Evolutionary conservation across 441 rosid species (phyloP), one percentile per base, ranked within the genome.

Genomic region (Arabidopsis lyrata): DNA sequence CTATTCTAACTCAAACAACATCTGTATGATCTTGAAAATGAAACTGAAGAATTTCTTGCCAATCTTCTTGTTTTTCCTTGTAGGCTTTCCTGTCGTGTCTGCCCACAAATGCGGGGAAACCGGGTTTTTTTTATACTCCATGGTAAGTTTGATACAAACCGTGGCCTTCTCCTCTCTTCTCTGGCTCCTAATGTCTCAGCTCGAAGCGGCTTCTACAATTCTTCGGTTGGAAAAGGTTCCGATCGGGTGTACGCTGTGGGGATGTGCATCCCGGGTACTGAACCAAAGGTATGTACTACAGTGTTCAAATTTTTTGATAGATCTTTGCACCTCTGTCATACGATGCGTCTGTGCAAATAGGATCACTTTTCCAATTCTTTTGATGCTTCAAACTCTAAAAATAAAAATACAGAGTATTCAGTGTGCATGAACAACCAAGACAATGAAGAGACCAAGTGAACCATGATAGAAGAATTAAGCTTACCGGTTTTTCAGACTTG

Each of bases 241-340:
- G 12, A 67, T 22, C 20, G 1, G 3, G 82, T 76, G 9, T 45
- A 76, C 32, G 80, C 77, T 2, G 4, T 55, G 8, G 80, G 70
- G 15, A 65, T 45, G 36, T 87, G 89, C n/a, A 59, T 84, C 48
- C 75, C 58, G 24, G 88, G 83, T 67, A n/a, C 64, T 27, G 27
- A 58, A 1, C 68, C 65, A 5, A 66, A 66, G 9, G n/a, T n/a
- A n/a, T n/a, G n/a, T n/a, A n/a, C n/a, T n/a, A n/a, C n/a, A n/a
- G n/a, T n/a, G n/a, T n/a, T n/a, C n/a, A n/a, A n/a, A n/a, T n/a
- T n/a, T n/a, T n/a, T n/a, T n/a, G n/a, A n/a, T n/a, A n/a, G n/a
- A n/a, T n/a, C n/a, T n/a, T n/a, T n/a, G n/a, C n/a, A n/a, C n/a
- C n/a, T n/a, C n/a, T n/a, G n/a, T n/a, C n/a, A n/a, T n/a, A n/a